Evolutionary conservation across 176 grass and related monocot species (phyloP).

Genomic region (Triticum monococcum): DNA sequence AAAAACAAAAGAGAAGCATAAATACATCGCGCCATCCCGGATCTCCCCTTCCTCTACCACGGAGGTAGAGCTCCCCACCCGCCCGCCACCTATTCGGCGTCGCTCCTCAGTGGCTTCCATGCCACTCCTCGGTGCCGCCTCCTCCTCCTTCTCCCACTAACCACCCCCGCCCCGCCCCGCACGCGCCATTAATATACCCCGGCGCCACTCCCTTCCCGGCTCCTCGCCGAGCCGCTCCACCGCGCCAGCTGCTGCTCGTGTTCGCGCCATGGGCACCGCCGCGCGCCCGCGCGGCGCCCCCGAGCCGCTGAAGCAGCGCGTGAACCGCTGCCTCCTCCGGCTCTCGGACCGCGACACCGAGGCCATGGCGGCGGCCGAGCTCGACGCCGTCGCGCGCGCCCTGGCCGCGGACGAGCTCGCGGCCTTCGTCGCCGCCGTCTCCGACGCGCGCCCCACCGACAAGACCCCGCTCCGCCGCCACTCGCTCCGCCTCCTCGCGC

Average conservation of each 20-base stretch:
- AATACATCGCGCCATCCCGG: slow-evolving; percentile 2
- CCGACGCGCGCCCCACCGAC: slow-evolving; percentile 84
- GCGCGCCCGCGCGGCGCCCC: slow-evolving; percentile 8
- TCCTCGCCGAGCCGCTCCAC: neutral
- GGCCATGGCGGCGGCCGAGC: slow-evolving; percentile 88
- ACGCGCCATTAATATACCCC: slow-evolving; percentile 30
- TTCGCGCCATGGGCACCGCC: slow-evolving; percentile 42
- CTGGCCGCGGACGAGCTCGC: slow-evolving; percentile 61
- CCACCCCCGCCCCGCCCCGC: neutral
- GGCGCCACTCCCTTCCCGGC: neutral
- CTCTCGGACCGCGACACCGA: slow-evolving; percentile 95
- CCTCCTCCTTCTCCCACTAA: neutral
- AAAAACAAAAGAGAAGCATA: slow-evolving; percentile 13
- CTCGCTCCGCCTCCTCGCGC: slow-evolving; percentile 71
- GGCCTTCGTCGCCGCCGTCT: slow-evolving; percentile 81
- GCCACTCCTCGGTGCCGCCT: slow-evolving; percentile 28
- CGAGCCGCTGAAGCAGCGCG: slow-evolving; percentile 73
- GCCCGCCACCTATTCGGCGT: slow-evolving; percentile 26
- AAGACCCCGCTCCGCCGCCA: slow-evolving; percentile 93
- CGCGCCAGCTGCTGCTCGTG: neutral
- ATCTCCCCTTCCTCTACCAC: neutral
- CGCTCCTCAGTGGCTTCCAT: slow-evolving; percentile 27
- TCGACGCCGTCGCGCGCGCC: slow-evolving; percentile 75
- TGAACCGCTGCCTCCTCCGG: slow-evolving; percentile 85
- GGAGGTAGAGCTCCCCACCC: neutral